A percentile compares a stretch with the other conserved stretches of the same genome.
phyloP scores from a whole-genome alignment of 1,284 basidiomycete species.

The Polyporus tsugae region DNA sequence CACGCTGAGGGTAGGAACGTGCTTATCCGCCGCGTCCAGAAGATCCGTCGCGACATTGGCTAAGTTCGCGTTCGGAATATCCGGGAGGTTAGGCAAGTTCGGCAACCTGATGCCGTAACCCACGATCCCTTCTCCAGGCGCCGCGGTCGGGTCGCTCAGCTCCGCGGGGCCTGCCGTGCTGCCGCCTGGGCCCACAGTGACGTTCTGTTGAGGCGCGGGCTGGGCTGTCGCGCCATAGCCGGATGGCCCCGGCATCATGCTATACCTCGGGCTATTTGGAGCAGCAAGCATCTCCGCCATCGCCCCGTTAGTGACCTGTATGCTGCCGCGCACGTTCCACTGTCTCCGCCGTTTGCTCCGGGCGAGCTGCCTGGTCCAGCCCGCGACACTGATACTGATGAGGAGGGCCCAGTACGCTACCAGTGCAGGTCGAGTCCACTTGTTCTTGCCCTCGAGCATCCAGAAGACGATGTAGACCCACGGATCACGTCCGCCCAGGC shows the following conservation, averaged over 20 bases:
- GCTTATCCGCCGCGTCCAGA: slow-evolving; percentile 87
- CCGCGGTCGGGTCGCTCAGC: slow-evolving; percentile 38
- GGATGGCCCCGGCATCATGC: slow-evolving; percentile 19
- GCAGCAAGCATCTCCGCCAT: slow-evolving; percentile 24
- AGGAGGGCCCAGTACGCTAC: slow-evolving; percentile 88
- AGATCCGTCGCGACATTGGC: slow-evolving; percentile 81
- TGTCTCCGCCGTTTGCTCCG: slow-evolving; percentile 74
- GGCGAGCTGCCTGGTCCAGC: slow-evolving; percentile 90
- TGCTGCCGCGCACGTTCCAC: slow-evolving; percentile 43
- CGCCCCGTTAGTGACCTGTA: slow-evolving; percentile 28
- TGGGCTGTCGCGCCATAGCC: slow-evolving; percentile 19
- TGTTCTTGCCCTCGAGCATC: slow-evolving; percentile 76
- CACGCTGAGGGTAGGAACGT: slow-evolving; percentile 87
- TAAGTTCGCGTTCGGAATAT: slow-evolving; percentile 51
- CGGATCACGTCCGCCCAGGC: slow-evolving; percentile 85
- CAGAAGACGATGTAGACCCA: slow-evolving; percentile 89
- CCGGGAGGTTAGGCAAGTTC: slow-evolving; percentile 53
- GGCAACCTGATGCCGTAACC: slow-evolving; percentile 53
- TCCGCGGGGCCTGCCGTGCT: slow-evolving; percentile 22
- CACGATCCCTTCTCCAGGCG: slow-evolving; percentile 36
- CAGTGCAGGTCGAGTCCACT: slow-evolving; percentile 87
- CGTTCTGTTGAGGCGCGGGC: slow-evolving; percentile 10
- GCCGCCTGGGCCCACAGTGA: slow-evolving; percentile 1
- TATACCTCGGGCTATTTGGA: slow-evolving; percentile 29
- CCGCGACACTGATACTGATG: slow-evolving; percentile 86